Evolutionary conservation across 2,329 filamentous ascomycete species (phyloP).

Genomic region (Botrytis fragariae): DNA sequence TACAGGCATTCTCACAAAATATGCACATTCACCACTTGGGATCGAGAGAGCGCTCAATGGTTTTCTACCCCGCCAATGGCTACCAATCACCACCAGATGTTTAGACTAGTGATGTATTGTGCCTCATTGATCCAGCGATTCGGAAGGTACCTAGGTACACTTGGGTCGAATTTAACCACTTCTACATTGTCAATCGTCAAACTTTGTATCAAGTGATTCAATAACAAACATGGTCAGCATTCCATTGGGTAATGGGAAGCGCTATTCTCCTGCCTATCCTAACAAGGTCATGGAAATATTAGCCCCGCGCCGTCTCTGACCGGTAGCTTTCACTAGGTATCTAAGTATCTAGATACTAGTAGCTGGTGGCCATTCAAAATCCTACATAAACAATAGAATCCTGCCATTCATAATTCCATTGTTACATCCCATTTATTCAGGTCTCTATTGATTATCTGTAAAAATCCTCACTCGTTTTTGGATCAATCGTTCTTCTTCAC

Average conservation of each 20-base stretch:
- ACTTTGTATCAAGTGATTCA: not conserved
- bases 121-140: not conserved
- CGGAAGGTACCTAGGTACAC: not conserved
- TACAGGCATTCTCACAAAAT: not conserved
- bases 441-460: not conserved
- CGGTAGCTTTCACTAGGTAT: not conserved
- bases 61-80: not conserved
- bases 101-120: not conserved
- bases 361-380: not conserved
- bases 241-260: not conserved
- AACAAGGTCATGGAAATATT: not conserved
- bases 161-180: not conserved
- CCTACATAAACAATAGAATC: not conserved
- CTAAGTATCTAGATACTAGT: not conserved
- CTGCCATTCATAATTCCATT: conserved; percentile 1
- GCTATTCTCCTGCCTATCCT: not conserved
- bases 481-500: not conserved
- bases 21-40: not conserved
- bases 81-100: not conserved
- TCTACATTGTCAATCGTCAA: not conserved
- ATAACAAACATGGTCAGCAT: not conserved
- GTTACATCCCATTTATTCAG: not conserved
- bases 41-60: not conserved
- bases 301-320: not conserved
- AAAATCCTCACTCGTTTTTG: not conserved